Base-by-base conservation (phyloP, 768 basidiomycete species). In the Mycena polygramma region DNA sequence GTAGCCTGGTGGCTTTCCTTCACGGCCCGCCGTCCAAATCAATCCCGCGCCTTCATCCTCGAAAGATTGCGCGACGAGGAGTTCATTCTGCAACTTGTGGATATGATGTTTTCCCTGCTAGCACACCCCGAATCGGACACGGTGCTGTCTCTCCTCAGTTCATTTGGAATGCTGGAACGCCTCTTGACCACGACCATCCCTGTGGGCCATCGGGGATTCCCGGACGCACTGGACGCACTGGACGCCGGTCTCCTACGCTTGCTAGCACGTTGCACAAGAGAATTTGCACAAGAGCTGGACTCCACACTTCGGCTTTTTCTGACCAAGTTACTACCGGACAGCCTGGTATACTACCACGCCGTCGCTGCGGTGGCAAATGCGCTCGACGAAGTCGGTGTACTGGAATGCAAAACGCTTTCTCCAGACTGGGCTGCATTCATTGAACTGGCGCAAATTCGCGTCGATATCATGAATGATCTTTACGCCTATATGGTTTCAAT, bases 311-410 rank as follows among this genome's bases (percentile, higher is more conserved):
- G 30, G 15, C 43, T 15, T 19, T 19, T 54, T 35, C 52, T 54
- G 51, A 15, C 22, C n/a, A 36, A 35, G 15, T 15, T 54, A 5
- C 10, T 54, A 30, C 52, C 30, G 2, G 19, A 19, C 8, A 41
- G 59, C 7, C 45, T 60, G 17, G 30, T 49, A 20, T 49, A 60
- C 46, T 60, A 60, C 20, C 46, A 48, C 14, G 46, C 36, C 19
- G 46, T 60, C 17, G 46, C 35, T 5, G 59, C 46, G 11, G 37
- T 37, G 4, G 46, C 7, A 1, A n/a, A 60, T 2, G 35, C 26
- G 2, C 46, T 60, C 35, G 46, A 7, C 57, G 24, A 58, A 7
- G 4, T 63, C n/a, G 24, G 41, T 55, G 43, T 37, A 13, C 19
- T 36, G 9, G 53, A 55, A 37, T n/a, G n/a, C n/a, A n/a, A n/a